Evolutionary conservation across 2,329 filamentous ascomycete species (phyloP), one percentile per base, ranked within the genome.

Genomic region (Fusarium sp.): DNA sequence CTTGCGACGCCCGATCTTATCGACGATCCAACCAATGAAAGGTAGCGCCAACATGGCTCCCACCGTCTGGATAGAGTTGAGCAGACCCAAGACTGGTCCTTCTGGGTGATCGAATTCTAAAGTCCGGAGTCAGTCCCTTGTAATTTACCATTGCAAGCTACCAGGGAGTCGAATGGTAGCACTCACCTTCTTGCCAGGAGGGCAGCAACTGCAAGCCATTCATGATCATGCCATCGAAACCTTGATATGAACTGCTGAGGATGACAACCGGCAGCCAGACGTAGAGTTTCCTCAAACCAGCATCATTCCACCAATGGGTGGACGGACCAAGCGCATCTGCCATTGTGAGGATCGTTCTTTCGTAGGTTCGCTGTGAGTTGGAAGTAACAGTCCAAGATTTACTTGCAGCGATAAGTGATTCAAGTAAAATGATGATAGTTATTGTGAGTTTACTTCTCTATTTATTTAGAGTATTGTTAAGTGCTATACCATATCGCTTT

Each of bases 221-320:
- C 35, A 38, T 54, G 14, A 54, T 54, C 35, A 54, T 54, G 18
- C 49, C 35, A 29, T 54, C 35, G 21, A 54, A 54, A 15, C 49
- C 49, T 29, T 54, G 35, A 10, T 54, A 54, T 38, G 35, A 54
- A 18, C 35, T 54, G 18, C 49, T 54, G 15, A 54, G 49, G 23
- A 54, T 54, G 23, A 38, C 23, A 29, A 54, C 23, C 10, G 35
- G 49, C 3, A 54, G 35, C 35, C 23, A 54, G 35, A 54, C 23
- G 35, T 54, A 54, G 7, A 54, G 35, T 7, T 38, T 54, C 7
- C 49, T 54, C 35, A 54, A 18, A 15, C 49, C 35, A 3, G 49
- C 35, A 14, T 54, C 35, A 38, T 54, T 38, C 35, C 35, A 54
- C 49, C 35, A 54, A 38, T 27, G 23, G 23, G 49, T 38, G 23